These are phyloP conservation scores for Cystobasidium pallidum DNA, from an alignment of 1,284 basidiomycete genomes.

Conservation along the genomic window DNA sequence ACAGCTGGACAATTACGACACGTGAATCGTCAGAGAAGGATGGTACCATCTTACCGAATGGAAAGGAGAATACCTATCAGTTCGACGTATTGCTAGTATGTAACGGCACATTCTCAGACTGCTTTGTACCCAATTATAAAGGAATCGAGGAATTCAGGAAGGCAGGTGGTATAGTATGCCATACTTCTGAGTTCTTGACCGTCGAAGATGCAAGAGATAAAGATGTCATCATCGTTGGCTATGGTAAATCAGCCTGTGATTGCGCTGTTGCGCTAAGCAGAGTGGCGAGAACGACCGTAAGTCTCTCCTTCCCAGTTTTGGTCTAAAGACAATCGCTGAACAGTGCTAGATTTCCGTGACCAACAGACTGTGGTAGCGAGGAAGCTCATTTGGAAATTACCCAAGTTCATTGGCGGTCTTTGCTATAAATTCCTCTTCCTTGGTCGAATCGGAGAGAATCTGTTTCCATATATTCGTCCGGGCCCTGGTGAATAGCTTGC, in stretches of 20 bases:
- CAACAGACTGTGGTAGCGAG: conserved; percentile 51
- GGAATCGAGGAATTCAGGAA: conserved; percentile 47
- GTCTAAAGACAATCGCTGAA: not conserved
- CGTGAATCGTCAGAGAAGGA: conserved; percentile 9
- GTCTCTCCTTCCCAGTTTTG: not conserved
- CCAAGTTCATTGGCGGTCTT: conserved; percentile 48
- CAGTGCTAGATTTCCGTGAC: not conserved
- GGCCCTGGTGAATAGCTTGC: conserved; percentile 45
- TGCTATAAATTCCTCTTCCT: conserved; percentile 52
- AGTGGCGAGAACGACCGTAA: conserved; percentile 43
- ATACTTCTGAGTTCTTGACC: conserved; percentile 48
- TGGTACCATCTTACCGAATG: conserved; percentile 9
- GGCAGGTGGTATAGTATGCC: conserved; percentile 50
- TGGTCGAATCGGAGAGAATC: conserved; percentile 50
- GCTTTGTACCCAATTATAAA: conserved; percentile 50
- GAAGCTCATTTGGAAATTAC: conserved; percentile 53
- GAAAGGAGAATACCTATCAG: not conserved
- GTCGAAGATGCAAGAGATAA: conserved; percentile 47
- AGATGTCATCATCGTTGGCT: conserved; percentile 51
- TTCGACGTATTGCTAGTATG: conserved; percentile 49
- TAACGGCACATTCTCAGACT: conserved; percentile 51
- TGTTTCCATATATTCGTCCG: conserved; percentile 52
- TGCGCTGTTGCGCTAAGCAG: conserved; percentile 49
- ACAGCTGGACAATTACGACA: conserved; percentile 22
- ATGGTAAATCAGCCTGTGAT: conserved; percentile 53